Percentiles rank a stretch among this genome's conserved stretches.
Evolutionary conservation across 345 rosid species (phyloP).

Genomic region (Alliaria petiolata): DNA sequence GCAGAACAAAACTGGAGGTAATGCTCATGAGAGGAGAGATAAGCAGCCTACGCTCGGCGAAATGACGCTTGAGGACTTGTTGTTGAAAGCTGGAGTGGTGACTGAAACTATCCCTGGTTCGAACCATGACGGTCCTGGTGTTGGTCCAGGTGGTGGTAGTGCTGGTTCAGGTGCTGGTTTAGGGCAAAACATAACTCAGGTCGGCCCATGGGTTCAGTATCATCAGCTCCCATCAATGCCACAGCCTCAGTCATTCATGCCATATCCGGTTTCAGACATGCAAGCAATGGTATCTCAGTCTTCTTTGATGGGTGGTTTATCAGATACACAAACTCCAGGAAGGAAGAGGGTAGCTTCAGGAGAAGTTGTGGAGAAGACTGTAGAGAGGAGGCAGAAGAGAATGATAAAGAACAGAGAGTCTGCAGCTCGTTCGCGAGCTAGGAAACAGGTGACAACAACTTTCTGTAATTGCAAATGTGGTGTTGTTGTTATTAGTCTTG

Average conservation of each 20-base stretch:
- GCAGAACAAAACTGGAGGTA: constrained; percentile 51
- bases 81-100: constrained; percentile 91
- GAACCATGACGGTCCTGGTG: constrained; percentile 35
- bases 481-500: neutral
- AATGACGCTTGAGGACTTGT: constrained; percentile 96
- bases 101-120: constrained; percentile 53
- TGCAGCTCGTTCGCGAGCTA: constrained; percentile 97
- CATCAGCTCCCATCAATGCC: constrained; percentile 65
- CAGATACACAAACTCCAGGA: constrained; percentile 72
- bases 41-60: constrained; percentile 81
- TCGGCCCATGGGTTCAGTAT: constrained; percentile 85
- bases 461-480: neutral
- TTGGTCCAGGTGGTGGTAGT: constrained; percentile 35
- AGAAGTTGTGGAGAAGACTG: constrained; percentile 67
- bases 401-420: constrained; percentile 99
- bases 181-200: constrained; percentile 52
- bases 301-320: constrained; percentile 70
- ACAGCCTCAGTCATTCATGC: constrained; percentile 65
- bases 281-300: constrained; percentile 56
- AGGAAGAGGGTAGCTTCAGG: constrained; percentile 76
- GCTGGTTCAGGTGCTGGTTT: constrained; percentile 43
- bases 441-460: constrained; percentile 65
- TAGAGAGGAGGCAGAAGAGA: constrained; percentile 92
- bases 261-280: constrained; percentile 63
- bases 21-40: constrained; percentile 55